Percentiles rank a stretch among this genome's conserved stretches.
phyloP scores from a whole-genome alignment of 139 green algal genomes.

The Chlamydomonas urium region DNA sequence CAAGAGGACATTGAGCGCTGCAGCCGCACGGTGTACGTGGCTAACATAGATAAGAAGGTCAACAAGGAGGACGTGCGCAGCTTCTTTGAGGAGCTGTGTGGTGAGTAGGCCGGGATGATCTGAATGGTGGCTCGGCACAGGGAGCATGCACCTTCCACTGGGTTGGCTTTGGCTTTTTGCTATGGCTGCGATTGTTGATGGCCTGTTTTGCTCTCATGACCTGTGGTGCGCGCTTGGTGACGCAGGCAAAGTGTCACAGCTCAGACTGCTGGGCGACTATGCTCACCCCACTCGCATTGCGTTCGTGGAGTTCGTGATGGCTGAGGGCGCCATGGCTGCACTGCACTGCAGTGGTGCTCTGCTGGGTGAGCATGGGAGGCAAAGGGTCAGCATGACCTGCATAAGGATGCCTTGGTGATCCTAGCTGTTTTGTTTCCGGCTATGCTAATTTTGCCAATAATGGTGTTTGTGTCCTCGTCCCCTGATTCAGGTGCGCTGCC shows the following conservation, averaged over 20 bases:
- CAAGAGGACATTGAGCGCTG: constrained; percentile 51
- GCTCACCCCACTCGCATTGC: constrained; percentile 89
- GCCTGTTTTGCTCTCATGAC: too few species aligned
- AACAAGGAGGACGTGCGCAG: constrained; percentile 58
- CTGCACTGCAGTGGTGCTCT: constrained; percentile 89
- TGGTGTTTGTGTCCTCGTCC: too few species aligned
- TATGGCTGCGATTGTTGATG: too few species aligned
- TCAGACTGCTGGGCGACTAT: constrained; percentile 85
- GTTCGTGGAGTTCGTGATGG: constrained; percentile 90
- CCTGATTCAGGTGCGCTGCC: constrained; percentile 63
- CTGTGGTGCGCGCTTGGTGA: too few species aligned
- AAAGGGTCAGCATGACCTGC: too few species aligned
- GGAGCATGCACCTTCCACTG: neutral
- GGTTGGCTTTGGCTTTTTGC: too few species aligned
- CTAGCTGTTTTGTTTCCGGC: too few species aligned
- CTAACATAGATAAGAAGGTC: constrained; percentile 87
- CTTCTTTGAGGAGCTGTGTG: constrained; percentile 92
- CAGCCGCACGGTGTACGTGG: constrained; percentile 80
- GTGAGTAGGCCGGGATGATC: constrained; percentile 34
- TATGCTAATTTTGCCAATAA: too few species aligned
- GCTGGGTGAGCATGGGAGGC: constrained; percentile 62
- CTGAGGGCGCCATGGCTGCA: constrained; percentile 73
- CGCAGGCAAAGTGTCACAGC: constrained; percentile 71
- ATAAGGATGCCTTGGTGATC: too few species aligned
- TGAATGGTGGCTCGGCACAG: neutral